A percentile compares a stretch with the other conserved stretches of the same genome.
These are phyloP conservation scores for Thinopyrum obtusiflorum DNA, from an alignment of 202 grass and related monocot genomes.

Conservation along the genomic window DNA sequence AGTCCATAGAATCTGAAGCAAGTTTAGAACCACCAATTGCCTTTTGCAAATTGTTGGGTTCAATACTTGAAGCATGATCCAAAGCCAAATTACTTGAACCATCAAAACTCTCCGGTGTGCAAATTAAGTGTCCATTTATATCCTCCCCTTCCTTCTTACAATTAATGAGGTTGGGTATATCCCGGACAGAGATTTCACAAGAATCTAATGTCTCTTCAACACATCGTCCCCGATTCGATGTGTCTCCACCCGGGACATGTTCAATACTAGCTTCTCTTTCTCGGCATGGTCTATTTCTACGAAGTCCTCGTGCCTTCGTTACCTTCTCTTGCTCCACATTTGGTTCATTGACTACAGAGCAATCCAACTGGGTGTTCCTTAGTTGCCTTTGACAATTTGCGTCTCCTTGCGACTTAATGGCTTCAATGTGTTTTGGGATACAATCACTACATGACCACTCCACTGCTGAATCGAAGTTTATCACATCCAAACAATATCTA, in stretches of 20 bases:
- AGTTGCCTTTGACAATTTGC: neutral
- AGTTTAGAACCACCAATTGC: neutral
- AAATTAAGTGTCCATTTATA: slow-evolving; percentile 8
- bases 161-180: neutral
- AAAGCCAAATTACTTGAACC: slow-evolving; percentile 23
- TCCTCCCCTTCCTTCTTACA: neutral
- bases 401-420: neutral
- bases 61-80: slow-evolving; percentile 1
- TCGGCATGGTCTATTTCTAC: neutral
- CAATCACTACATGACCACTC: slow-evolving; percentile 53
- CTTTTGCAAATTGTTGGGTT: neutral
- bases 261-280: neutral
- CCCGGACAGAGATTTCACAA: neutral
- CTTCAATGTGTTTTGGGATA: neutral
- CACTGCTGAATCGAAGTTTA: slow-evolving; percentile 17
- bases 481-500: slow-evolving; percentile 50
- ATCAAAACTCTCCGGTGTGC: neutral
- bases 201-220: neutral
- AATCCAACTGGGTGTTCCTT: neutral
- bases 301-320: neutral
- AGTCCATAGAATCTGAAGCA: neutral
- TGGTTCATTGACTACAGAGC: neutral
- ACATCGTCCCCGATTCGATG: neutral
- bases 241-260: neutral
- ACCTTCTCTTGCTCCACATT: neutral